A percentile compares a stretch with the other conserved stretches of the same genome.
These are phyloP conservation scores for Dryadomyces quercus-mongolicae DNA, from an alignment of 2,329 filamentous ascomycete species.

Conservation along the genomic window DNA sequence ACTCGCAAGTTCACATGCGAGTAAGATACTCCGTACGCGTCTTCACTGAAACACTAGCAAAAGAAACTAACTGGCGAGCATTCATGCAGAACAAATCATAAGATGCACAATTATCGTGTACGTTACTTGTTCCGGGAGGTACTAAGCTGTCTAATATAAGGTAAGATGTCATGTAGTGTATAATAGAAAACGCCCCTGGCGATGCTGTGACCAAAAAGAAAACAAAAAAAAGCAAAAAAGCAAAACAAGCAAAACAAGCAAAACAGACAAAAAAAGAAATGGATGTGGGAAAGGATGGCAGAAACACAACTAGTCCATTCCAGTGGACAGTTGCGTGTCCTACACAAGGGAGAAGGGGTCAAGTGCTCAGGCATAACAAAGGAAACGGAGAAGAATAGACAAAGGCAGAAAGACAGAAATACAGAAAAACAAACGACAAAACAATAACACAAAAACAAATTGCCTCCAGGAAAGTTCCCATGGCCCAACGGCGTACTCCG, in stretches of 20 bases:
- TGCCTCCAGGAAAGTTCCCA: too few relatives aligned
- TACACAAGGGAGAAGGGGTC: too few relatives aligned
- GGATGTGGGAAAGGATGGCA: too few relatives aligned
- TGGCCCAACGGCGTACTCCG: not conserved
- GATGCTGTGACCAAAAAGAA: not conserved
- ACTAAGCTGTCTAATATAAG: not conserved
- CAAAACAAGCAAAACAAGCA: not conserved
- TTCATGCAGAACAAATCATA: not conserved
- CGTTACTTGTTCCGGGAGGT: not conserved
- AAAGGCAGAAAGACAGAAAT: not conserved
- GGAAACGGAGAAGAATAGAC: too few relatives aligned
- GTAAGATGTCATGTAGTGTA: not conserved
- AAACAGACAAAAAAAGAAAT: not conserved
- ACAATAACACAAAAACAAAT: too few relatives aligned
- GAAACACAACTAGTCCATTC: too few relatives aligned
- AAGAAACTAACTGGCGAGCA: not conserved
- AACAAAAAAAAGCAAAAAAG: not conserved
- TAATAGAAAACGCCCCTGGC: slow-evolving; percentile 1
- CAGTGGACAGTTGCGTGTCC: too few relatives aligned
- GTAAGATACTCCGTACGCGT: not conserved
- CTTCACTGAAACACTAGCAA: not conserved
- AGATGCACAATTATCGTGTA: not conserved
- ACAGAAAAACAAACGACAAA: not conserved
- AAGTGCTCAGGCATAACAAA: too few relatives aligned
- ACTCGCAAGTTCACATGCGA: too few relatives aligned